Evolutionary conservation across 495 filamentous ascomycete species (phyloP), one percentile per base, ranked within the genome.

Genomic region (Neurospora sp.): DNA sequence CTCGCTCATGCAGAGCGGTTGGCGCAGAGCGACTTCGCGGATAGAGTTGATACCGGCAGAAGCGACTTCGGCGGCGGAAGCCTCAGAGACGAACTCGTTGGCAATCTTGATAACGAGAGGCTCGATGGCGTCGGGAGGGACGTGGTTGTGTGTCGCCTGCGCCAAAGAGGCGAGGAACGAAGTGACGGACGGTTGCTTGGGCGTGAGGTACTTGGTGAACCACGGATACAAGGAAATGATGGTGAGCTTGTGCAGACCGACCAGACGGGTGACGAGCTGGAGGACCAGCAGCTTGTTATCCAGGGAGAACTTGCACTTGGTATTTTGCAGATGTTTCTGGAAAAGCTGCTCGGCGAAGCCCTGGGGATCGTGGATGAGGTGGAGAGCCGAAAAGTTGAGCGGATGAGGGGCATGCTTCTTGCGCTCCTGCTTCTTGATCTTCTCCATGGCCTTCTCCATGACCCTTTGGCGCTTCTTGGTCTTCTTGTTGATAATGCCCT

Each of bases 31-130:
- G 14, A 99, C 91, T 79, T 99, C 96, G 71, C 95, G 89, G 79
- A 98, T 98, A 27, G 93, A 90, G 78, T 98, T 99, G 72, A 99
- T 88, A 77, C 96, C 96, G 54, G 96, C 95, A 8, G 95, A 90
- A 39, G 93, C 94, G 54, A 98, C 93, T 82, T 98, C 93, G 18
- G 92, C 86, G 7, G 95, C 94, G 0, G 93, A 92, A 16, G 94
- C 96, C 80, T 99, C 96, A 0, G 93, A 97, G 9, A 99, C 95
- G 78, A 99, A 99, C 82, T 98, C 94, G 72, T 98, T 97, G 44
- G 96, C 95, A 74, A 99, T 98, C 84, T 97, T 98, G 80, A 93
- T 90, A 18, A 99, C 82, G 31, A 99, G 83, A 2, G 96, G 94
- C 82, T 98, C 94, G 23, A 99, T 88, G 6, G 90, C 92, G 84